These are phyloP conservation scores for Phytopythium sindhum DNA, from an alignment of 352 stramenopile genomes.

Conservation along the genomic window DNA sequence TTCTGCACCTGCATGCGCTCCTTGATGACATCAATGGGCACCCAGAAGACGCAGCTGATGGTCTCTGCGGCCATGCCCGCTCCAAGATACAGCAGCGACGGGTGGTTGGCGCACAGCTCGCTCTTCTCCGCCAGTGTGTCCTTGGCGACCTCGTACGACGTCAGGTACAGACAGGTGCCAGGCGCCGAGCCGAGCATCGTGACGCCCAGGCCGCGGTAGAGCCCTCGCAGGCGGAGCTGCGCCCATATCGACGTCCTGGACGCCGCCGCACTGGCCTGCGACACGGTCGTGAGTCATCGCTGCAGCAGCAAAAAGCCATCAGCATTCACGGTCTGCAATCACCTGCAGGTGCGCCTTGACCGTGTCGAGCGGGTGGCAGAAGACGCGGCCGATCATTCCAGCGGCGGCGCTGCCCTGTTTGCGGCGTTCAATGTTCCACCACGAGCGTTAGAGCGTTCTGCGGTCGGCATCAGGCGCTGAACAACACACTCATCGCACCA, in stretches of 20 bases:
- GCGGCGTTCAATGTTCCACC: too few species aligned
- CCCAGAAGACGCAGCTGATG: constrained; percentile 94
- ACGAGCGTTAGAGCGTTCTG: background rate
- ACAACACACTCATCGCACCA: constrained; percentile 43
- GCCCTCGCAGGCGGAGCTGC: constrained; percentile 49
- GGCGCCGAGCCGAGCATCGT: constrained; percentile 94
- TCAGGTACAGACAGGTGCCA: constrained; percentile 96
- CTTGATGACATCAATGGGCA: constrained; percentile 99
- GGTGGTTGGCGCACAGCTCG: constrained; percentile 35
- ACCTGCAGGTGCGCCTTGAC: constrained; percentile 86
- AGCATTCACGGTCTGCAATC: too few species aligned
- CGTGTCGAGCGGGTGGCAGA: constrained; percentile 93
- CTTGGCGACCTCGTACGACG: constrained; percentile 92
- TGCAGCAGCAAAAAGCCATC: background rate
- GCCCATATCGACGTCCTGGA: background rate
- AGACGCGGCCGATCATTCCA: constrained; percentile 78
- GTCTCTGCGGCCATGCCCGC: constrained; percentile 72
- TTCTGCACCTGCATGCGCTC: constrained; percentile 96
- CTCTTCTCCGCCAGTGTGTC: constrained; percentile 38
- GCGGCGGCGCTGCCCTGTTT: constrained; percentile 71
- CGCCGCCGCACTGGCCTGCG: constrained; percentile 4
- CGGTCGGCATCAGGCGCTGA: too few species aligned
- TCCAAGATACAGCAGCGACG: constrained; percentile 66
- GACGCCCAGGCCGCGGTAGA: constrained; percentile 95
- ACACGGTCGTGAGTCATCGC: too few species aligned